A percentile compares a stretch with the other conserved stretches of the same genome.
Evolutionary conservation across 1,284 basidiomycete genomes (phyloP).

Genomic region (Heterobasidion occidentale): DNA sequence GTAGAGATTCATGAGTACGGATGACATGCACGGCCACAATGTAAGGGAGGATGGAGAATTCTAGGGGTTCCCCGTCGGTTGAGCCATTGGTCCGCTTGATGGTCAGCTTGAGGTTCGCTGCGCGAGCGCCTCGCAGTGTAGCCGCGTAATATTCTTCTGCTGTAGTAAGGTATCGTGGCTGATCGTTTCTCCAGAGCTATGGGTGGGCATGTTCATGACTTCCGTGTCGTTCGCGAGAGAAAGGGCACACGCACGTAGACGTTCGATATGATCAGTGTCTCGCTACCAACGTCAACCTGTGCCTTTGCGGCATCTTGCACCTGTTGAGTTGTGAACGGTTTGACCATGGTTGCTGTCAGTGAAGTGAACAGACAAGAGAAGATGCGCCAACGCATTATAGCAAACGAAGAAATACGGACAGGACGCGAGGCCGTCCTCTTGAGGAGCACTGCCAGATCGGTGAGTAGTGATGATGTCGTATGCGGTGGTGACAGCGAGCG

Average conservation of each 20-base stretch:
- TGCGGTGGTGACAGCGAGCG: too few relatives aligned
- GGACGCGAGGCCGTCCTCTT: too few relatives aligned
- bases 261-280: constrained; percentile 4
- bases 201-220: not conserved
- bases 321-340: constrained; percentile 1
- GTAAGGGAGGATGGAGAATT: constrained; percentile 1
- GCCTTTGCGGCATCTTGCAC: constrained; percentile 1
- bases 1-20: not conserved
- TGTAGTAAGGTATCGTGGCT: constrained; percentile 1
- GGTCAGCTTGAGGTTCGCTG: not conserved
- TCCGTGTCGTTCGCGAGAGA: not conserved
- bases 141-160: not conserved
- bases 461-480: too few relatives aligned
- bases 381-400: not conserved
- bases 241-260: constrained; percentile 4
- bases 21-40: constrained; percentile 2
- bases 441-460: too few relatives aligned
- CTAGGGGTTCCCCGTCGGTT: constrained; percentile 3
- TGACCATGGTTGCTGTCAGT: not conserved
- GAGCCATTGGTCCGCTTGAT: not conserved
- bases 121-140: not conserved
- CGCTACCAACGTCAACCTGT: constrained; percentile 7
- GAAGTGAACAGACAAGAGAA: not conserved
- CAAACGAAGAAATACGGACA: too few relatives aligned
- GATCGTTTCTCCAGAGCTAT: constrained; percentile 7